Evolutionary conservation across 83 land plant species (phyloP).

Genomic region (Thuja plicata): DNA sequence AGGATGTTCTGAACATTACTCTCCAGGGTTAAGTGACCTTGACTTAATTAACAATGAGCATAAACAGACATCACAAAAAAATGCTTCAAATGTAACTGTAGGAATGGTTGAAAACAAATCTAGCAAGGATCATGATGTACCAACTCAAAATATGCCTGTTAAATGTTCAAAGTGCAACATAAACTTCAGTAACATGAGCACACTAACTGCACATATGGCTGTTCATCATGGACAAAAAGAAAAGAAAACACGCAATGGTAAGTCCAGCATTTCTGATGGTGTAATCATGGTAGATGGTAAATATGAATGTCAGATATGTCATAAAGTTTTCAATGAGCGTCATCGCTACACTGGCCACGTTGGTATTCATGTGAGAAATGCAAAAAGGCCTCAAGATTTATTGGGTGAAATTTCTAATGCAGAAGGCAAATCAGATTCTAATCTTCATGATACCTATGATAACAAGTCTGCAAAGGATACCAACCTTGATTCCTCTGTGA

Average conservation of each 20-base stretch:
- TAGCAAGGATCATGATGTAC: neutral
- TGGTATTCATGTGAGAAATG: conserved; percentile 51
- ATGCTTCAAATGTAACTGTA: neutral
- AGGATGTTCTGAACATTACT: neutral
- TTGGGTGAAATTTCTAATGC: neutral
- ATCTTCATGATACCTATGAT: neutral
- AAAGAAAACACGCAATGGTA: conserved; percentile 39
- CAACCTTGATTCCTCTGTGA: neutral
- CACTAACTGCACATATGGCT: neutral
- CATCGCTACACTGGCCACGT: conserved; percentile 56
- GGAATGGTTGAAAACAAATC: neutral
- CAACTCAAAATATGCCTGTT: neutral
- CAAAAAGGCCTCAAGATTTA: conserved; percentile 22
- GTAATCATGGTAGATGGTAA: conserved; percentile 52
- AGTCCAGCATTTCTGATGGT: conserved; percentile 38
- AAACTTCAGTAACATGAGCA: neutral
- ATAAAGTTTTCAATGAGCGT: conserved; percentile 47
- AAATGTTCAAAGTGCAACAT: conserved; percentile 2
- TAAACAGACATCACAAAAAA: neutral
- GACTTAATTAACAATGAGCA: neutral
- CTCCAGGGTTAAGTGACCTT: neutral
- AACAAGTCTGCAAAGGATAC: neutral
- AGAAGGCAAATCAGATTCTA: neutral
- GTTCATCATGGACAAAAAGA: conserved; percentile 19
- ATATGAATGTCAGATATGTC: conserved; percentile 62